These are phyloP conservation scores for Carex sylvatica DNA, from an alignment of 202 grass and related monocot genomes.

Conservation along the genomic window DNA sequence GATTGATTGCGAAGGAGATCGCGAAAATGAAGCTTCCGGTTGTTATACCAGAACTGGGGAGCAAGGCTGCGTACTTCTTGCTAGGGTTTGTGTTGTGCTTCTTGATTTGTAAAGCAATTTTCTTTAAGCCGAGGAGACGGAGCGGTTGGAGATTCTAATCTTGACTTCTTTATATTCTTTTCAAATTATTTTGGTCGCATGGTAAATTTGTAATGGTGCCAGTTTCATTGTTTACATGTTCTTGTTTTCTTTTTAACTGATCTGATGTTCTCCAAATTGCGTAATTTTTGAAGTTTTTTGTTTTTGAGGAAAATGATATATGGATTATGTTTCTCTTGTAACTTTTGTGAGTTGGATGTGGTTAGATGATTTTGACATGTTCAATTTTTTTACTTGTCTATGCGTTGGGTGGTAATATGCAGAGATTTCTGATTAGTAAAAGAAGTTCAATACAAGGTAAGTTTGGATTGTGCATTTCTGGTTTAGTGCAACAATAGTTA, in stretches of 20 bases:
- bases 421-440: not conserved
- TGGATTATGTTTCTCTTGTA: not conserved
- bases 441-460: not conserved
- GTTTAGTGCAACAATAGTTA: not conserved
- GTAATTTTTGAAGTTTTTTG: not conserved
- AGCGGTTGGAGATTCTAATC: conserved; percentile 6
- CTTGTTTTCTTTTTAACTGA: conserved; percentile 8
- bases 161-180: not conserved
- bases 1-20: conserved; percentile 3
- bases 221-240: not conserved
- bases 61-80: not conserved
- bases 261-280: not conserved
- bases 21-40: not conserved
- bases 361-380: not conserved
- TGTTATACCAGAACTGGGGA: not conserved
- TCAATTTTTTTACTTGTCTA: not conserved
- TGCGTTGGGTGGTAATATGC: not conserved
- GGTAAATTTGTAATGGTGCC: not conserved
- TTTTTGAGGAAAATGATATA: not conserved
- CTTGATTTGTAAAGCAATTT: not conserved
- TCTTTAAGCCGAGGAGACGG: not conserved
- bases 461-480: not conserved
- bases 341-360: not conserved
- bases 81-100: conserved; percentile 17
- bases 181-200: not conserved